Conservation (phyloP, 257 asterid species). For the Nicotiana tomentosiformis region DNA sequence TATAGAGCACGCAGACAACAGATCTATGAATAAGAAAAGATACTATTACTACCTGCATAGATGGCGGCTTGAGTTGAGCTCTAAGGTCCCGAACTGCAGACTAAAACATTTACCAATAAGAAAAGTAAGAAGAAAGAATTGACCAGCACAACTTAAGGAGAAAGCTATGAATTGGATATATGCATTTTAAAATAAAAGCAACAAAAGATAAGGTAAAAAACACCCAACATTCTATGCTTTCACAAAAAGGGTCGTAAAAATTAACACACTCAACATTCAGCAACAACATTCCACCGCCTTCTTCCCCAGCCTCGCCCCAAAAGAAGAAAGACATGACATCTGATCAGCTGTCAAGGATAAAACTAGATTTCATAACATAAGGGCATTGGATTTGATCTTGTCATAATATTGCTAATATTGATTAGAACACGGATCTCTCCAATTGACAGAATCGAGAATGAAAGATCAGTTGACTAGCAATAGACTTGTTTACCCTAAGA, state of each 20-base stretch:
- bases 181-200: not conserved
- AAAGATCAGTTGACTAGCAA: not conserved
- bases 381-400: not conserved
- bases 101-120: conserved; percentile 27
- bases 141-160: not conserved
- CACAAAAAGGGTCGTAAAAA: not conserved
- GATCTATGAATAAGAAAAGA: conserved; percentile 1
- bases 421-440: not conserved
- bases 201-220: not conserved
- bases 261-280: not conserved
- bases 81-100: conserved; percentile 92
- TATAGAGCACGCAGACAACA: not conserved
- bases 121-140: conserved; percentile 13
- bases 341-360: not conserved
- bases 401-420: not conserved
- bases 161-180: not conserved
- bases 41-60: conserved; percentile 71
- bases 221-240: not conserved
- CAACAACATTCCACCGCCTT: not conserved
- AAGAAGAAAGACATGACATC: not conserved
- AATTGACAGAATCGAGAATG: not conserved
- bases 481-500: not conserved
- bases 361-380: not conserved
- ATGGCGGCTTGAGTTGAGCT: conserved; percentile 94
- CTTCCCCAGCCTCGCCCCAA: not conserved